Base-by-base conservation (phyloP, 225 moss, liverwort and hornwort genomes). In the Bryoerythrophyllum caledonicum region DNA sequence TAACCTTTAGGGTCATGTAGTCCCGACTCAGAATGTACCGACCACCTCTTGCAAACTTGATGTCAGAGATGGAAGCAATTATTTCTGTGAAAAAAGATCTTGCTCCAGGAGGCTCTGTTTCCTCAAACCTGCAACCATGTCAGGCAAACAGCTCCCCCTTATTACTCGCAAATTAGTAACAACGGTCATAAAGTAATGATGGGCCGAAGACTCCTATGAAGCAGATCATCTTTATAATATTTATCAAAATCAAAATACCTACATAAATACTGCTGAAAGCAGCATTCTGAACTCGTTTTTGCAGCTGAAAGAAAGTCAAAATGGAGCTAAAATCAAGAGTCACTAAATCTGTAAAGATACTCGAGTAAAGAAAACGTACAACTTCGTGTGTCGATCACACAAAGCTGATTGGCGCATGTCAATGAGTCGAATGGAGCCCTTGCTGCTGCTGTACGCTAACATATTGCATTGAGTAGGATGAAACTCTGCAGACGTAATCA, bases 391-490 rank as follows among this genome's bases (percentile, higher is more conserved):
- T 69, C 93, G 91, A 82, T 97, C 96, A 84, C 96, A 97, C 68
- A 97, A 90, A 81, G 96, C 96, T 80, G 96, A 97, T 90, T 97
- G 96, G 73, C 96, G 96, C 96, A 97, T 97, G 81, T 97, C 96
- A 88, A 97, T 94, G 67, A 97, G 93, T 71, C 96, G 94, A 85
- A 97, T 94, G 65, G 96, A 92, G 62, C 96, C 96, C 81, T 97
- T 97, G 85, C 94, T 94, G 92, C 96, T 97, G 89, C 96, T 97
- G 89, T 97, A 97, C 54, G 96, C 96, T 86, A 97, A 83, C 85
- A 88, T 90, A 80, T 94, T 96, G 92, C 96, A 96, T 80, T 96
- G 96, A 53, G 90, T 79, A 52, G 96, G 96, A 82, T 97, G 96
- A 82, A 97, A 97, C 82, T 97, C 96, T 68, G 96, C 96, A 49